Evolutionary conservation across 2,329 filamentous ascomycete genomes (phyloP), one percentile per base, ranked within the genome.

Genomic region (Emmonsiellopsis sp.): DNA sequence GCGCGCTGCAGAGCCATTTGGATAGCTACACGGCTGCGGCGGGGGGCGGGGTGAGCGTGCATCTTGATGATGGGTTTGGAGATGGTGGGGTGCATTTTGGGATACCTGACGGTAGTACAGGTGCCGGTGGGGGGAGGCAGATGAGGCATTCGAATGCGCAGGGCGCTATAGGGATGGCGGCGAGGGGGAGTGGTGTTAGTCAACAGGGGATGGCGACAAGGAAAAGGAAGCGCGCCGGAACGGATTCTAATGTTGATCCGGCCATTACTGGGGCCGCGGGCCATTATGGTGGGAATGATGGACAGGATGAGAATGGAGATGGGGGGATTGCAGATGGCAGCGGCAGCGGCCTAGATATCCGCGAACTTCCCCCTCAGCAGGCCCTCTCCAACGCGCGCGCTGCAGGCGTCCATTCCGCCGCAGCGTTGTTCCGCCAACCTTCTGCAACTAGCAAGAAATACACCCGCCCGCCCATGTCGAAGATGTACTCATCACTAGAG

Each of bases 391-490:
- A 77, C 56, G 72, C 75, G 45, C 75, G 75, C 34, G 70, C 76
- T 20, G 72, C 73, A 38, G 78, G 76, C 47, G 70, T 79, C 5
- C 76, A 79, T 63, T 78, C 73, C n/a, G 73, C 78, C 1, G 76
- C 76, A 0, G 77, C 78, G 2, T 67, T 80, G 8, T 81, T 80
- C 58, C 72, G 78, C 10, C 71, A 74, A 44, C 71, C 73, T 3
- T 75, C 67, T 9, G 64, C 73, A 2, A 70, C 70, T 35, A 73
- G 74, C 50, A 79, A 79, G 63, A 81, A 81, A 59, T 76, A 79
- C 59, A 81, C 78, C 1, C 75, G 79, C 0, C 79, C 79, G 16
- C 77, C 79, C 4, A 80, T 81, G 70, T 79, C 77, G 41, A 80
- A 79, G 55, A 68, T 82, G 38, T 81, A 80, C 59, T 66, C 76